These are phyloP conservation scores for Eruca vesicaria DNA, from an alignment of 441 rosid species.

Conservation along the genomic window DNA sequence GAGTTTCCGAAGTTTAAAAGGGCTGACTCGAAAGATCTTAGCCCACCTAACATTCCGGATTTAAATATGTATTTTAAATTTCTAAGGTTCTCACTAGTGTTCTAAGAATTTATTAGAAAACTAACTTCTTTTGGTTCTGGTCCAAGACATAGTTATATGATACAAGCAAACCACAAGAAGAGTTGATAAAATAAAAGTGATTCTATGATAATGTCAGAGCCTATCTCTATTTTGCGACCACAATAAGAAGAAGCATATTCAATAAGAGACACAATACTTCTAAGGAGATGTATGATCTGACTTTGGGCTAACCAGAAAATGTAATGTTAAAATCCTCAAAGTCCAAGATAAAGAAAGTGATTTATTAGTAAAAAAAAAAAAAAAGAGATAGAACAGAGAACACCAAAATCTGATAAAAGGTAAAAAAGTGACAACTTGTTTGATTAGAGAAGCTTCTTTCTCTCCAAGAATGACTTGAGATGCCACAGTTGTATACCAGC, in stretches of 20 bases:
- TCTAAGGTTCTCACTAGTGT: not conserved
- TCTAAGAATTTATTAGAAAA: not conserved
- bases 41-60: not conserved
- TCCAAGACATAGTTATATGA: not conserved
- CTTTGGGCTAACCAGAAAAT: not conserved
- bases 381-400: not conserved
- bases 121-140: no score
- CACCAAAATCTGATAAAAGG: not conserved
- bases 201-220: not conserved
- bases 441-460: constrained; percentile 73
- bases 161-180: not conserved
- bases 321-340: not conserved
- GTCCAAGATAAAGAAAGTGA: not conserved
- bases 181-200: not conserved
- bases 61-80: no score
- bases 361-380: not conserved
- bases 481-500: constrained; percentile 83
- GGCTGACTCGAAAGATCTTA: no score
- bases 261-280: not conserved
- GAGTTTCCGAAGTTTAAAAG: no score
- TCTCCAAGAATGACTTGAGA: constrained; percentile 78
- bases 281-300: not conserved
- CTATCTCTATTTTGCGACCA: not conserved
- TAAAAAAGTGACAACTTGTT: not conserved
- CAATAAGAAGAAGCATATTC: not conserved